Conservation (phyloP, 2,329 filamentous ascomycete species). For the Furcasterigmium furcatum region DNA sequence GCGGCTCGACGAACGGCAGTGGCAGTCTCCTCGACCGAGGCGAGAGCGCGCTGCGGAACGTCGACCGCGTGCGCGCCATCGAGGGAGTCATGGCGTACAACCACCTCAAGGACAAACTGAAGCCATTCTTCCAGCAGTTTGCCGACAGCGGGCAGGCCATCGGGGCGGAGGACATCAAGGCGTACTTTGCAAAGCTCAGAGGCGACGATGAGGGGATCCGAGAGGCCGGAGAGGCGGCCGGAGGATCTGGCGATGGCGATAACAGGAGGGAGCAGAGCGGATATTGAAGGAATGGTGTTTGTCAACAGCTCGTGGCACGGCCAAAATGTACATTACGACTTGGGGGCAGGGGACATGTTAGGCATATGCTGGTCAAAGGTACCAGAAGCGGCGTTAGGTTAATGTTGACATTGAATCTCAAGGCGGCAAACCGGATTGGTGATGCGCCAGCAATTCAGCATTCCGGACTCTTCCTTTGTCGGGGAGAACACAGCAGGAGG, state of each 20-base stretch:
- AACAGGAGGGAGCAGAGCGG: constrained; percentile 50
- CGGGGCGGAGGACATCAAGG: constrained; percentile 92
- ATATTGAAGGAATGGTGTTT: constrained; percentile 33
- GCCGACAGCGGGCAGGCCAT: constrained; percentile 87
- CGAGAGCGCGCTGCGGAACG: constrained; percentile 85
- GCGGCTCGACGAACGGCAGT: constrained; percentile 63
- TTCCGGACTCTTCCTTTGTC: too few relatives aligned
- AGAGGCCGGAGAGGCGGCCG: constrained; percentile 55
- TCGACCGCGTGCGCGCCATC: constrained; percentile 90
- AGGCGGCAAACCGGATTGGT: too few relatives aligned
- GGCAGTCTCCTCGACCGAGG: constrained; percentile 86
- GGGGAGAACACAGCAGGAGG: too few relatives aligned
- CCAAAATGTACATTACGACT: background rate
- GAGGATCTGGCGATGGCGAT: constrained; percentile 29
- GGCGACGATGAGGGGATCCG: constrained; percentile 77
- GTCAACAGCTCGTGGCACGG: too few relatives aligned
- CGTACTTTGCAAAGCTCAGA: constrained; percentile 89
- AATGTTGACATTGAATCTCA: too few relatives aligned
- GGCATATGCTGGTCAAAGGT: too few relatives aligned
- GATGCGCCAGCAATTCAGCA: too few relatives aligned
- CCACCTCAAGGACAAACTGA: constrained; percentile 92
- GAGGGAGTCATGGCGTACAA: constrained; percentile 99
- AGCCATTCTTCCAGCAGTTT: constrained; percentile 89
- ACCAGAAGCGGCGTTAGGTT: too few relatives aligned
- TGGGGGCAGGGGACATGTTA: background rate